Conservation (phyloP, 192 early-diverging fungal species). For the Rhizoclosmatium sp. region DNA sequence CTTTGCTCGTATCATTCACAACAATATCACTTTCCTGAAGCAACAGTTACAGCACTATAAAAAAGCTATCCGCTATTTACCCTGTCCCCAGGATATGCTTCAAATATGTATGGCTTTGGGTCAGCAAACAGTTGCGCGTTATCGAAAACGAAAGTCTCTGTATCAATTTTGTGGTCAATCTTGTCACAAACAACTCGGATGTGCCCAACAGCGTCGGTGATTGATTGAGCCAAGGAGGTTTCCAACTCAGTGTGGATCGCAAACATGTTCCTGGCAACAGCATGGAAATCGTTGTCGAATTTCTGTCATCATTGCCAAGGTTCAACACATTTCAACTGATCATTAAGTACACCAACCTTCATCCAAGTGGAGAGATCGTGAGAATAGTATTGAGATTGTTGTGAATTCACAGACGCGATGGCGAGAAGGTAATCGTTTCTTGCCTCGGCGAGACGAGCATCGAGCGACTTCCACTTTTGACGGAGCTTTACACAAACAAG, state of each 20-base stretch:
- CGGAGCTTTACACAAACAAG: constrained; percentile 28
- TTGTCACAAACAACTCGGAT: constrained; percentile 17
- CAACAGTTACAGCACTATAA: background rate
- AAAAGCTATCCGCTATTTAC: constrained; percentile 26
- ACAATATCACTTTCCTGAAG: constrained; percentile 33
- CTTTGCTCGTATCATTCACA: constrained; percentile 56
- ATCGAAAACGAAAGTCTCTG: constrained; percentile 44
- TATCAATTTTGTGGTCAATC: constrained; percentile 43
- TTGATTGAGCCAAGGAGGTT: constrained; percentile 21
- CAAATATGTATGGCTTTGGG: constrained; percentile 43
- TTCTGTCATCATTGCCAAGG: constrained; percentile 35
- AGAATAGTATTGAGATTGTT: constrained; percentile 48
- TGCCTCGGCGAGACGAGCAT: constrained; percentile 43
- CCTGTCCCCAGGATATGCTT: constrained; percentile 41
- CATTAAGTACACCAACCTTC: constrained; percentile 33
- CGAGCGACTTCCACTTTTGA: constrained; percentile 50
- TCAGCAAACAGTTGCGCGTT: constrained; percentile 44
- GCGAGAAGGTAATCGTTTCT: constrained; percentile 61
- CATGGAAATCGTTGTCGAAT: constrained; percentile 53
- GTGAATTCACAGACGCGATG: constrained; percentile 42
- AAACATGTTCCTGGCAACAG: constrained; percentile 29
- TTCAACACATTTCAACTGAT: background rate
- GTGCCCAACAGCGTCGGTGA: constrained; percentile 32
- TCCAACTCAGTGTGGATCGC: constrained; percentile 43
- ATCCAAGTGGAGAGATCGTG: constrained; percentile 50